A percentile compares a stretch with the other conserved stretches of the same genome.
phyloP scores from a whole-genome alignment of 2,329 filamentous ascomycete species.

The Colletotrichum sp. region DNA sequence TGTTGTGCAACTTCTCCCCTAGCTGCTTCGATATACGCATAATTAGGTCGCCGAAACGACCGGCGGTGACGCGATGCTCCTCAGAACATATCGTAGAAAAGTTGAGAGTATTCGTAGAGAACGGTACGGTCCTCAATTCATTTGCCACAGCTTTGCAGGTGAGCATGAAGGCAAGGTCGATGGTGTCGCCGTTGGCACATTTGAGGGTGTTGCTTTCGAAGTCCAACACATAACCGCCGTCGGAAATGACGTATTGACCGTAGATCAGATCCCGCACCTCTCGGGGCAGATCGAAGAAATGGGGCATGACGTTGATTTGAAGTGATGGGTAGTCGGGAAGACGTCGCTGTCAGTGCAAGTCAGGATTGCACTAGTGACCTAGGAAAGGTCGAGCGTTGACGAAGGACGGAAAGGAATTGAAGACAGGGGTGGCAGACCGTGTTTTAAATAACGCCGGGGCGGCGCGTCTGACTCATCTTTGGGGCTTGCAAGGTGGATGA shows the following conservation, averaged over 20 bases:
- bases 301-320: background rate
- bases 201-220: background rate
- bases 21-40: too few relatives aligned
- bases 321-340: background rate
- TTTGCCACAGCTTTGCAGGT: background rate
- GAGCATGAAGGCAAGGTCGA: background rate
- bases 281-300: background rate
- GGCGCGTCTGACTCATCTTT: background rate
- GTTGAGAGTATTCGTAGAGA: background rate
- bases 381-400: background rate
- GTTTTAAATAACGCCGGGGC: background rate
- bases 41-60: too few relatives aligned
- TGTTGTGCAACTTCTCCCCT: fast-evolving
- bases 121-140: background rate
- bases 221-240: background rate
- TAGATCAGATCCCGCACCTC: background rate
- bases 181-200: background rate
- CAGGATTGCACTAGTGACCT: background rate
- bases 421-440: background rate
- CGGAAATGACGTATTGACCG: background rate
- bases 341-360: background rate
- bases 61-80: background rate
- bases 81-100: background rate
- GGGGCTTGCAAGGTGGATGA: background rate
- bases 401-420: background rate